phyloP scores from a whole-genome alignment of 257 asterid genomes.

The Solanum bulbocastanum region DNA sequence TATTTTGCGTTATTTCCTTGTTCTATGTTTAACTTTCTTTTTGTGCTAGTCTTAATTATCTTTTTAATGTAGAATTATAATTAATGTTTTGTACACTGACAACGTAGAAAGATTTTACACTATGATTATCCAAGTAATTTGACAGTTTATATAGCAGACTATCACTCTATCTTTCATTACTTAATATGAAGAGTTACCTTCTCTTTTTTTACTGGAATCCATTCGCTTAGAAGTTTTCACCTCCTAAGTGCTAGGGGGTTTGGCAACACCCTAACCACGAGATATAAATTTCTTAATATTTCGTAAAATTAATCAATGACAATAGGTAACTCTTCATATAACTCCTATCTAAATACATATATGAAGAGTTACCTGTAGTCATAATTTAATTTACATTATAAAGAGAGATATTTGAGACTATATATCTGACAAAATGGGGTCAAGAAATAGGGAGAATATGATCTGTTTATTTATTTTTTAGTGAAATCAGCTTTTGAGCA shows the following conservation, averaged over 20 bases:
- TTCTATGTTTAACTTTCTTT: neutral
- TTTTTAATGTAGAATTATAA: neutral
- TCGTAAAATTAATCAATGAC: too few relatives aligned
- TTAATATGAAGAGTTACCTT: neutral
- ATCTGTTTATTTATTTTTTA: slow-evolving; percentile 13
- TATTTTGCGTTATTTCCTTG: neutral
- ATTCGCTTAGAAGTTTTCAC: neutral
- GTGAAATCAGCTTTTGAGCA: slow-evolving; percentile 23
- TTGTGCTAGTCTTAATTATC: slow-evolving; percentile 21
- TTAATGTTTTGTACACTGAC: neutral
- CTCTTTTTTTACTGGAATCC: neutral
- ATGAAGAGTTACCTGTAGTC: neutral
- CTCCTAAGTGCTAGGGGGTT: neutral
- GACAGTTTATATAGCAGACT: neutral
- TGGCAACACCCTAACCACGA: neutral
- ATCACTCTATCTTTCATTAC: neutral
- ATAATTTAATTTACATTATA: neutral
- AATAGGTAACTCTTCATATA: neutral
- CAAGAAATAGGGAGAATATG: slow-evolving; percentile 1
- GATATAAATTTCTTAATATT: neutral
- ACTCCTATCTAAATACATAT: neutral
- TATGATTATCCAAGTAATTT: neutral
- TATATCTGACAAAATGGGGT: slow-evolving; percentile 28
- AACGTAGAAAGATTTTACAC: neutral
- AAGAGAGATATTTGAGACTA: neutral